Conservation (phyloP, 1,139 yeast species). For the Yamadazyma aaseri region DNA sequence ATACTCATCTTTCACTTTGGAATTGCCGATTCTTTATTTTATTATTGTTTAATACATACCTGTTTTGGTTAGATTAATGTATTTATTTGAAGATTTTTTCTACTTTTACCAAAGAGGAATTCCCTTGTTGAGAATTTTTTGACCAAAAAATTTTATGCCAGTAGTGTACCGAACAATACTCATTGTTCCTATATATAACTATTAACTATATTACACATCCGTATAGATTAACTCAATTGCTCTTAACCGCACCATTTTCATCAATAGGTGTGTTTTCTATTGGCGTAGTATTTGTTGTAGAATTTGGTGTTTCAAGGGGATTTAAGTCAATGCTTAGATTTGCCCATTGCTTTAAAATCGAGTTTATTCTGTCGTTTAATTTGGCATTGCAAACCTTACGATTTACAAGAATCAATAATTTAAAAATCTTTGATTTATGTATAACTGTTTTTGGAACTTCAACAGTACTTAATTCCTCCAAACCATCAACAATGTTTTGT, state of each 20-base stretch:
- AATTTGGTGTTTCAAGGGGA: constrained; percentile 17
- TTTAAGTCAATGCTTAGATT: constrained; percentile 19
- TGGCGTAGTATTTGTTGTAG: too few species aligned
- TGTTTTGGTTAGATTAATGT: constrained; percentile 1
- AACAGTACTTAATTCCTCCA: constrained; percentile 21
- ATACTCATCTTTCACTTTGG: too few species aligned
- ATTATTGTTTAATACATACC: constrained; percentile 3
- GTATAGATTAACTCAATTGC: too few species aligned
- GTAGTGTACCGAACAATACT: too few species aligned
- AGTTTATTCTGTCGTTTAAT: constrained; percentile 22
- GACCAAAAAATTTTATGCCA: too few species aligned
- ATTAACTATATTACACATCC: too few species aligned
- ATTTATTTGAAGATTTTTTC: constrained; percentile 4
- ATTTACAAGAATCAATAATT: constrained; percentile 31
- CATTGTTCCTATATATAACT: too few species aligned
- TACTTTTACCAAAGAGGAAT: constrained; percentile 14
- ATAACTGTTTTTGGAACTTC: constrained; percentile 30
- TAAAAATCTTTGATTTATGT: constrained; percentile 30
- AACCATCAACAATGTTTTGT: constrained; percentile 3
- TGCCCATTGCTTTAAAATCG: constrained; percentile 22
- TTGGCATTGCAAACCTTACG: constrained; percentile 26
- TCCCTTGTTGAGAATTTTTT: constrained; percentile 12
- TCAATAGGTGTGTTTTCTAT: too few species aligned
- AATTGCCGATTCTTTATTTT: background rate
- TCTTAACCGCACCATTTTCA: too few species aligned